phyloP scores from a whole-genome alignment of 208 protist genomes.

The Wallacemonas sp. region DNA sequence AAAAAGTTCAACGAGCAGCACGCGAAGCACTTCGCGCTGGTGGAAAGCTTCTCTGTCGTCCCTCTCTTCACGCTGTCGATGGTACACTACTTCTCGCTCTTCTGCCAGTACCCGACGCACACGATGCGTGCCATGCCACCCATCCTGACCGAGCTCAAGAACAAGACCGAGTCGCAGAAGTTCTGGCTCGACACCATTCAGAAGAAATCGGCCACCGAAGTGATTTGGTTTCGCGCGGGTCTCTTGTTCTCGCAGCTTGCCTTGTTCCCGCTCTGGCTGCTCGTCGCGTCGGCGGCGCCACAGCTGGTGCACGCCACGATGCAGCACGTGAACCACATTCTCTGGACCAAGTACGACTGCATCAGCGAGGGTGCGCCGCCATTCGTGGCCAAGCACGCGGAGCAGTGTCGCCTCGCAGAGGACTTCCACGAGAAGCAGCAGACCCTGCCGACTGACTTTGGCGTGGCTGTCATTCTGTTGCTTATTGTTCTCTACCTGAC shows the following conservation, averaged over 20 bases:
- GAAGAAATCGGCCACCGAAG: slow-evolving; percentile 42
- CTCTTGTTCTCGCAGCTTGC: slow-evolving; percentile 53
- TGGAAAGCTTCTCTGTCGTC: slow-evolving; percentile 63
- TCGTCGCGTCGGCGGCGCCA: slow-evolving; percentile 57
- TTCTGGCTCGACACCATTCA: slow-evolving; percentile 53
- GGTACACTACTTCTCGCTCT: slow-evolving; percentile 85
- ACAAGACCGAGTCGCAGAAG: slow-evolving; percentile 54
- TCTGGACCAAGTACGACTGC: slow-evolving; percentile 72
- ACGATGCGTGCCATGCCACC: slow-evolving; percentile 32
- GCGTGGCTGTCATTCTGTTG: slow-evolving; percentile 49
- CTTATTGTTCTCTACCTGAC: slow-evolving; percentile 58
- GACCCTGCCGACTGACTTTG: slow-evolving; percentile 62
- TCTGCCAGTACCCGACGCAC: slow-evolving; percentile 63
- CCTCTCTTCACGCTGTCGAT: slow-evolving; percentile 77
- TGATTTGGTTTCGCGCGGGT: slow-evolving; percentile 48
- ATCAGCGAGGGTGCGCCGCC: slow-evolving; percentile 45
- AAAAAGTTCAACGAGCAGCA: slow-evolving; percentile 65
- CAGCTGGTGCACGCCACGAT: slow-evolving; percentile 78
- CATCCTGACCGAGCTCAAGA: slow-evolving; percentile 48
- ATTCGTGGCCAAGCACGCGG: slow-evolving; percentile 48
- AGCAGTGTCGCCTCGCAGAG: slow-evolving; percentile 32
- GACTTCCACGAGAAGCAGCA: slow-evolving; percentile 63
- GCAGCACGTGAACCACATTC: slow-evolving; percentile 61
- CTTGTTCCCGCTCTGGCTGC: slow-evolving; percentile 68
- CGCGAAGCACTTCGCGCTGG: slow-evolving; percentile 73